These are phyloP conservation scores for Pueraria montana DNA, from an alignment of 306 rosid genomes.

Conservation along the genomic window DNA sequence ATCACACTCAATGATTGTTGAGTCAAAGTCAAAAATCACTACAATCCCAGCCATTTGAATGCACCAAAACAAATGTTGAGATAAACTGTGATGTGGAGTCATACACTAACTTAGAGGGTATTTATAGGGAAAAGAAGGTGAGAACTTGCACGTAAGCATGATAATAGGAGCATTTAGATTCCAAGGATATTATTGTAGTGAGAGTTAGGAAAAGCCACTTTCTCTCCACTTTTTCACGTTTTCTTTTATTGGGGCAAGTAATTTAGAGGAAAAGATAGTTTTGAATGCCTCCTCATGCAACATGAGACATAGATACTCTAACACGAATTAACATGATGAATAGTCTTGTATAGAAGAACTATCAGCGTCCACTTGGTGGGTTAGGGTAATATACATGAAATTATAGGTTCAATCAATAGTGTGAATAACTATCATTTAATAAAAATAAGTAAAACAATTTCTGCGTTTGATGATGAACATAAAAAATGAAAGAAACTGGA, in stretches of 20 bases:
- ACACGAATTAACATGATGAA: too few relatives aligned
- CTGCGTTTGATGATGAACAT: too few relatives aligned
- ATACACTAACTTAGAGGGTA: background rate
- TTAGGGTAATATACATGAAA: too few relatives aligned
- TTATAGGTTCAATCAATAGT: too few relatives aligned
- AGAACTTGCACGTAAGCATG: background rate
- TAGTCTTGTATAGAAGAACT: too few relatives aligned
- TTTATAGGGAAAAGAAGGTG: conserved; percentile 35
- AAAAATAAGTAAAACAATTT: too few relatives aligned
- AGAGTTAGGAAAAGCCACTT: conserved; percentile 5
- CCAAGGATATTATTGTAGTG: background rate
- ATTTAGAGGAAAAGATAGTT: background rate
- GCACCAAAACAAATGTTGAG: background rate
- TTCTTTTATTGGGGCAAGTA: background rate
- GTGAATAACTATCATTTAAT: too few relatives aligned
- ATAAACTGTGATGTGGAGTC: background rate
- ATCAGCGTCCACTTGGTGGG: too few relatives aligned
- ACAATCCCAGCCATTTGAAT: conserved; percentile 53
- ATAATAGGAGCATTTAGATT: background rate
- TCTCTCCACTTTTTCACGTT: background rate
- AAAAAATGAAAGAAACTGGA: too few relatives aligned
- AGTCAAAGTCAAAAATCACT: conserved; percentile 74
- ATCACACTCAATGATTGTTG: conserved; percentile 73
- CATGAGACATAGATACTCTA: too few relatives aligned
- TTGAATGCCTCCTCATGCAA: too few relatives aligned